Conservation (phyloP, 129 eudicot genomes). For the Oenanthe sinensis region DNA sequence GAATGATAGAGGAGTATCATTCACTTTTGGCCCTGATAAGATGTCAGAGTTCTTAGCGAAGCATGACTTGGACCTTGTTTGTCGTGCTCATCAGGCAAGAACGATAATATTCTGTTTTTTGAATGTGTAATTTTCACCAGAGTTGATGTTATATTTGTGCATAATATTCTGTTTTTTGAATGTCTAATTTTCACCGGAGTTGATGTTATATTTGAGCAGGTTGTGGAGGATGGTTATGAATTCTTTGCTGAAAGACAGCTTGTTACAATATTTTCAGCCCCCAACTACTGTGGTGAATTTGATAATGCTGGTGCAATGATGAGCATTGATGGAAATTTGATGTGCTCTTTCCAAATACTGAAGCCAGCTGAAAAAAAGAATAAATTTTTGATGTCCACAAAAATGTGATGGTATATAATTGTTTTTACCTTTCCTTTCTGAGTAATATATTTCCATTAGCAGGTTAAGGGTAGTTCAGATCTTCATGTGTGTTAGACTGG, state of each 20-base stretch:
- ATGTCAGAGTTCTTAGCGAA: constrained; percentile 66
- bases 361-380: constrained; percentile 78
- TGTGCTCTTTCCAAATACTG: constrained; percentile 88
- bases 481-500: not conserved
- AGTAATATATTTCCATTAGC: not conserved
- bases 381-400: constrained; percentile 65
- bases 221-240: constrained; percentile 90
- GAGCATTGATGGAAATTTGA: constrained; percentile 68
- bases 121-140: not conserved
- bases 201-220: constrained; percentile 32
- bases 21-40: constrained; percentile 81
- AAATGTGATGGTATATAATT: constrained; percentile 31
- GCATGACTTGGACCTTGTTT: constrained; percentile 83
- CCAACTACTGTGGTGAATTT: constrained; percentile 86
- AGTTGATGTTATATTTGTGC: constrained; percentile 14
- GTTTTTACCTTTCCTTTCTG: not conserved
- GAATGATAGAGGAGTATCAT: constrained; percentile 95
- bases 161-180: not conserved
- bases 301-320: constrained; percentile 93
- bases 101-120: not conserved
- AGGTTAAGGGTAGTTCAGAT: not conserved
- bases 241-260: constrained; percentile 91
- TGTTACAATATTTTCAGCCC: constrained; percentile 73
- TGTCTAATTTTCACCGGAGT: not conserved
- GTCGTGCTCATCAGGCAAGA: constrained; percentile 86